Conservation (phyloP, 2,329 filamentous ascomycete genomes). For the Akanthomyces lecanii region DNA sequence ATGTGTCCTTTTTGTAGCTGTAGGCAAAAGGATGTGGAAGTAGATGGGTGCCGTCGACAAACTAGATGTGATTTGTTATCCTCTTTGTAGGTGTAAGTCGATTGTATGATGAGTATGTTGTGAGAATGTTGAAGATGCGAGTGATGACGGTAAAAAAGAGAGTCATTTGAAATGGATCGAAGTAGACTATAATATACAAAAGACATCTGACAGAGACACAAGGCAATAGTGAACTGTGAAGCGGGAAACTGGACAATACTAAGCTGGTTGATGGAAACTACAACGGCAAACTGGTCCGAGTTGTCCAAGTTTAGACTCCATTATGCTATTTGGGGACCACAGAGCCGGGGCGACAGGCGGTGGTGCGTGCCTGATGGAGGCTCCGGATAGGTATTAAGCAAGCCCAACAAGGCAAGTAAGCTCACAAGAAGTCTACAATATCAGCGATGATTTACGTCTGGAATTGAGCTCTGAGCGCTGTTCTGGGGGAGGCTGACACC, state of each 20-base stretch:
- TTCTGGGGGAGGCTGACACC: conserved; percentile 10
- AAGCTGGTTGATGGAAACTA: not conserved
- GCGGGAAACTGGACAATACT: not conserved
- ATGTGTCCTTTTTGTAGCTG: not conserved
- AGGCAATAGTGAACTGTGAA: not conserved
- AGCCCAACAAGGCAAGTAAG: conserved; percentile 12
- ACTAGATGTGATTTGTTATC: not conserved
- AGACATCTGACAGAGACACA: conserved; percentile 1
- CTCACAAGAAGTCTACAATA: not conserved
- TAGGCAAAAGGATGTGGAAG: not conserved
- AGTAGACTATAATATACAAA: conserved; percentile 11
- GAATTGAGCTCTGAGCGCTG: not conserved
- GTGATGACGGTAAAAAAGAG: not conserved
- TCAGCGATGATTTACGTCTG: not conserved
- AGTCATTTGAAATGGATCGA: not conserved
- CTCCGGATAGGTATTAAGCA: not conserved
- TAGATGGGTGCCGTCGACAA: not conserved
- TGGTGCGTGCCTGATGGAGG: not conserved
- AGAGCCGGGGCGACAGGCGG: not conserved
- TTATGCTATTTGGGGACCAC: conserved; percentile 1
- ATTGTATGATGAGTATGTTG: not conserved
- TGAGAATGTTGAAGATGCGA: not conserved
- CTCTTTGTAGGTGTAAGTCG: not conserved
- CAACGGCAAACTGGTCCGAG: conserved; percentile 11
- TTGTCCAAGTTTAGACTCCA: conserved; percentile 11